Percentiles rank a stretch among this genome's conserved stretches.
phyloP scores from a whole-genome alignment of 164 flowering plant species.

The Piper longum region DNA sequence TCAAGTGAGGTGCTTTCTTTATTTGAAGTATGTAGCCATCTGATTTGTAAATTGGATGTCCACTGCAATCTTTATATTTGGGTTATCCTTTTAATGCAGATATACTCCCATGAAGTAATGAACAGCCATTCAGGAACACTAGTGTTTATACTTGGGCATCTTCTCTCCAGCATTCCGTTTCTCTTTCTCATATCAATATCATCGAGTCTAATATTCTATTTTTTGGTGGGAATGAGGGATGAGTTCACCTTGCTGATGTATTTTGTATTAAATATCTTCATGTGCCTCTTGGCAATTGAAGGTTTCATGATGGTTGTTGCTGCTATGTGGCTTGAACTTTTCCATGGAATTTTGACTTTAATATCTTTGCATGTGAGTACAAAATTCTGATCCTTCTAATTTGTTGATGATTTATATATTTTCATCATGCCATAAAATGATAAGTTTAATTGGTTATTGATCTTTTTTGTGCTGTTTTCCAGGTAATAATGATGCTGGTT shows the following conservation, averaged over 20 bases:
- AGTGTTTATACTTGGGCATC: constrained; percentile 74
- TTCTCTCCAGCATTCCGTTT: constrained; percentile 87
- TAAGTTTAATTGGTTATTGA: not conserved
- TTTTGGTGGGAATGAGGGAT: constrained; percentile 69
- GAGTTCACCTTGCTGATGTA: constrained; percentile 94
- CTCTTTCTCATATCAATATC: constrained; percentile 84
- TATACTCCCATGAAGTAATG: constrained; percentile 57
- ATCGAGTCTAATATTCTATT: constrained; percentile 82
- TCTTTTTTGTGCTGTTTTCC: constrained; percentile 8
- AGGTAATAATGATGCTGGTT: constrained; percentile 92
- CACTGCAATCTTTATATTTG: not conserved
- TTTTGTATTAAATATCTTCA: constrained; percentile 81
- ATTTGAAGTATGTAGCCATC: too few relatives aligned
- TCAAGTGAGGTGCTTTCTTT: too few relatives aligned
- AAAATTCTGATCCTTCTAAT: not conserved
- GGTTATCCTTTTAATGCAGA: constrained; percentile 32
- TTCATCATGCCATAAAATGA: not conserved
- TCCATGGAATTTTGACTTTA: constrained; percentile 55
- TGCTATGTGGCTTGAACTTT: constrained; percentile 47
- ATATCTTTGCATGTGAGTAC: constrained; percentile 54
- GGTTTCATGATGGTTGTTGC: constrained; percentile 68
- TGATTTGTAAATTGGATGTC: not conserved
- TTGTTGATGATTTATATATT: not conserved
- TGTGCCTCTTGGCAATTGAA: constrained; percentile 82
- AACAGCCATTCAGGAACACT: constrained; percentile 75